Evolutionary conservation across 805 yeast species (phyloP), one percentile per base, ranked within the genome.

Genomic region (Candida montana): DNA sequence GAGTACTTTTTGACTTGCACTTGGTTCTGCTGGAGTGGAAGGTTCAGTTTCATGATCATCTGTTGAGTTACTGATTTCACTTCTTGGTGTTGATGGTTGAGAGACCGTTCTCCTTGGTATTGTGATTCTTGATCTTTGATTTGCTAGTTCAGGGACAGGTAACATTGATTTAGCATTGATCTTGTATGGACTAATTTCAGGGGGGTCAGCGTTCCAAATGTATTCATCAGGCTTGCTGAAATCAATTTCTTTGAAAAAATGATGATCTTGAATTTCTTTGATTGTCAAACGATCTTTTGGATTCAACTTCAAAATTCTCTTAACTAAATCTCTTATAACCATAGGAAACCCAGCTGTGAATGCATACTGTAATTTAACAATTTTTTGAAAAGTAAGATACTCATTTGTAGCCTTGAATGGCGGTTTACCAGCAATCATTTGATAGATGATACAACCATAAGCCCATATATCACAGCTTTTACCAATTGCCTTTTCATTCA

Each of bases 401-500:
- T 85, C 95, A 56, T 84, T 85, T 0, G 88, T 72, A 2, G 90
- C 95, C 55, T 83, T 84, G 60, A 85, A 85, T 5, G 95, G 95
- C 1, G 97, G 93, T 48, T 74, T 76, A 0, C 97, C 96, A 46
- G 95, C 95, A 19, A 90, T 79, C 95, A 93, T 87, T 59, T 93
- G 98, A 61, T 85, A 93, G 1, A 93, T 62, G 7, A 93, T 91
- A 59, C 98, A 89, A 1, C 99, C 99, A 62, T 95, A 86, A 10
- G 98, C 91, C 99, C 99, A 93, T n/a, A 93, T 82, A 63, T 93
- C 99, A 38, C 96, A 85, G 1, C 97, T 89, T 52, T 79, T 81
- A 1, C 97, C 97, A 0, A 88, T 86, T 42, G 77, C 81, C 53
- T 83, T 84, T 53, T 75, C 84, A 48, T 69, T 86, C 45, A 85